Conservation (phyloP, 305 asterid genomes). For the Vinca major region DNA sequence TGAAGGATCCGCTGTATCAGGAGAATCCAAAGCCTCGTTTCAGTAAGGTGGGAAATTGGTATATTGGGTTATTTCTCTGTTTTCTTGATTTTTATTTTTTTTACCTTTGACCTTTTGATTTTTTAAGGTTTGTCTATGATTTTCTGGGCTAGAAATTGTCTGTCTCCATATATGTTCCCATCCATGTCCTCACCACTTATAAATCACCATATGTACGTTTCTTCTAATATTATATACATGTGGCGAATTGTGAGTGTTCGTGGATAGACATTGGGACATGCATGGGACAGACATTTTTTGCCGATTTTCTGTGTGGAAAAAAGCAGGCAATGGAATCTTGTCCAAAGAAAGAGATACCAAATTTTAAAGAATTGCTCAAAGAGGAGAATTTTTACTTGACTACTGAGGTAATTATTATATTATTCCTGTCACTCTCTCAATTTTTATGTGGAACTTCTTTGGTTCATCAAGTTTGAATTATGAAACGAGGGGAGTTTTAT, state of each 20-base stretch:
- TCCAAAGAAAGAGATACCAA: slow-evolving; percentile 68
- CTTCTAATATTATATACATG: too few relatives aligned
- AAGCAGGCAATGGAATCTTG: slow-evolving; percentile 75
- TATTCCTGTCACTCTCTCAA: not conserved
- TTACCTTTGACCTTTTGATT: not conserved
- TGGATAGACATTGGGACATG: too few relatives aligned
- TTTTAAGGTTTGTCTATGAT: not conserved
- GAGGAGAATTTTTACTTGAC: slow-evolving; percentile 80
- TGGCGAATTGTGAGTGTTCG: too few relatives aligned
- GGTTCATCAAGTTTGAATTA: not conserved
- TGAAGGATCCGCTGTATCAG: too few relatives aligned
- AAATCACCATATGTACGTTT: too few relatives aligned
- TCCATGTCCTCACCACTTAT: too few relatives aligned
- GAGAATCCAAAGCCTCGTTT: too few relatives aligned
- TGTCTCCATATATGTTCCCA: too few relatives aligned
- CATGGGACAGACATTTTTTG: too few relatives aligned
- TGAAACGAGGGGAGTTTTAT: not conserved
- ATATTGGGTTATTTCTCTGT: not conserved
- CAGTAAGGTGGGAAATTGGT: too few relatives aligned
- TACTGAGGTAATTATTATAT: slow-evolving; percentile 49
- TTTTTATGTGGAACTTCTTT: not conserved
- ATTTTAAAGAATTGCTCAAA: slow-evolving; percentile 55
- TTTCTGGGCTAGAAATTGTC: too few relatives aligned
- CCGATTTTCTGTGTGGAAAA: slow-evolving; percentile 13
- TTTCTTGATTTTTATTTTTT: not conserved